Base-by-base conservation (phyloP, 192 early-diverging fungal species). In the Allomyces javanicus region DNA sequence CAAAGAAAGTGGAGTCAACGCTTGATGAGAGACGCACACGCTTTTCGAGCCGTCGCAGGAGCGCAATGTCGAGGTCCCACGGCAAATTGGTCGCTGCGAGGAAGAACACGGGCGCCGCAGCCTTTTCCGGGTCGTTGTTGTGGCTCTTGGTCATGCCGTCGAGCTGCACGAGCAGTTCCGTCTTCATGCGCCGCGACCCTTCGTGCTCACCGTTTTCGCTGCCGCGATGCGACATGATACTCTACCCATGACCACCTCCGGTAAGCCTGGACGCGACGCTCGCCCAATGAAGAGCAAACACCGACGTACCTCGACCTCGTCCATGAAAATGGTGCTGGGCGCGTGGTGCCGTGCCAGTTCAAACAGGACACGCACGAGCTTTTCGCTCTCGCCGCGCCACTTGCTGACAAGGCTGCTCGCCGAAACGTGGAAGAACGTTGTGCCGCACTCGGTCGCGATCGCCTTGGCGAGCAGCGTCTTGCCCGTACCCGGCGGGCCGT, bases 391-490 rank as follows among this genome's bases (percentile, higher is more conserved):
- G 66, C 96, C 96, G 78, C 97, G 97, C 72, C 94, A 99, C 78
- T 99, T 99, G 82, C 97, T 94, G 4, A 99, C 96, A 76, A 99
- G 96, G 11, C 94, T 94, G 72, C 89, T 92, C 26, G 93, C 92
- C 0, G 96, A 94, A 0, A 99, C 94, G 72, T 99, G 97, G 67
- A 83, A 83, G 61, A 83, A 83, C 0, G 79, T 83, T 5, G 81
- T 81, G 22, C 76, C 75, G 68, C 79, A 81, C 72, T 81, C 79
- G 4, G 81, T 83, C 22, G 81, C 81, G 0, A 83, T 76, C 7
- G 81, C 81, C 65, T 81, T 81, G 24, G 81, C 81, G 9, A 83
- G 66, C 72, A 80, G 68, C 10, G 81, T 78, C 64, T 76, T 74
- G 44, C 73, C 71, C 5, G 71, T 77, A 5, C 77, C 81, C 10